Conservation (phyloP, 2,329 filamentous ascomycete species). For the Fusarium falciforme region DNA sequence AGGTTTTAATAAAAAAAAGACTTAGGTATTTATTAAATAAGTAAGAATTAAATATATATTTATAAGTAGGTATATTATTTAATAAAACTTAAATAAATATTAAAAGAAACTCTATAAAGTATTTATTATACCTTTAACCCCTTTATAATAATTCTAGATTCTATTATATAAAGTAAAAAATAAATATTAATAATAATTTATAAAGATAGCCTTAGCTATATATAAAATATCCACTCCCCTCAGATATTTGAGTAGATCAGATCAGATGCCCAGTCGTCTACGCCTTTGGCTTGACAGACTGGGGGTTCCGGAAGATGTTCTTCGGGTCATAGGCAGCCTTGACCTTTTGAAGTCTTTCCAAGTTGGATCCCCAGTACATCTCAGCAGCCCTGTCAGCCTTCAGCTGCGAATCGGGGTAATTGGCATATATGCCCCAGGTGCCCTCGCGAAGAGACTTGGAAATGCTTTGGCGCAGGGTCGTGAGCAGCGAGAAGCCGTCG, state of each 20-base stretch:
- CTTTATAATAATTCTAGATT: not conserved
- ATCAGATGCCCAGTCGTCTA: not conserved
- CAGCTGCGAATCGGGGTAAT: conserved; percentile 54
- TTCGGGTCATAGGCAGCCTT: conserved; percentile 52
- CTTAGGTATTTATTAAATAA: too few relatives aligned
- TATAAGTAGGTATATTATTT: rapidly evolving
- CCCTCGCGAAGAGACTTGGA: conserved; percentile 43
- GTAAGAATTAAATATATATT: too few relatives aligned
- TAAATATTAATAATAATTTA: not conserved
- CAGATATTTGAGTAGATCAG: not conserved
- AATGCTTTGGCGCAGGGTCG: conserved; percentile 49
- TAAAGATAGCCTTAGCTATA: not conserved
- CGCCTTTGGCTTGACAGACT: conserved; percentile 40
- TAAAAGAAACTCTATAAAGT: not conserved
- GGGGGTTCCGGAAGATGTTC: conserved; percentile 54
- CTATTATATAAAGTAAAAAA: not conserved
- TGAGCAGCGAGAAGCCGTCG: conserved; percentile 49
- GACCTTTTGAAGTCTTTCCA: conserved; percentile 48
- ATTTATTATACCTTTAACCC: not conserved
- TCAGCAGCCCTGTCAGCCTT: conserved; percentile 47
- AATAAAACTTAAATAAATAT: not conserved
- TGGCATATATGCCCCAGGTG: conserved; percentile 55
- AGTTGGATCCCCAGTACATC: conserved; percentile 53
- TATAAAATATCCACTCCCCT: not conserved
- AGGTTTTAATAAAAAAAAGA: too few relatives aligned